These are phyloP conservation scores for Aspergillus hancockii DNA, from an alignment of 495 filamentous ascomycete genomes.

Conservation along the genomic window DNA sequence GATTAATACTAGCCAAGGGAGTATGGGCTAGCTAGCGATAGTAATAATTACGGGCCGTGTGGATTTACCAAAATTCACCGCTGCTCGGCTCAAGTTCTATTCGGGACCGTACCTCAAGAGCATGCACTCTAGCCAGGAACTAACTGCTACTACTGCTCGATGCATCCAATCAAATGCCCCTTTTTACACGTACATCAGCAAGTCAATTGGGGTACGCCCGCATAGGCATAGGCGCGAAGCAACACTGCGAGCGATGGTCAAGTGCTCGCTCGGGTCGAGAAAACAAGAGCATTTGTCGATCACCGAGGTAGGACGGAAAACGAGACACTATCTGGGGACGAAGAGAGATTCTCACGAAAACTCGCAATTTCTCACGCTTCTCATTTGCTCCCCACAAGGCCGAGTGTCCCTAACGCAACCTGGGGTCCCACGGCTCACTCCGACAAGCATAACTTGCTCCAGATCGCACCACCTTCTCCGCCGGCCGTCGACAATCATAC, in stretches of 20 bases:
- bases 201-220: conserved; percentile 11
- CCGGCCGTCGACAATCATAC: conserved; percentile 11
- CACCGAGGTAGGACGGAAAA: conserved; percentile 15
- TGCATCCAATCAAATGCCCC: conserved; percentile 1
- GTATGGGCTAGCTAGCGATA: background rate
- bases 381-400: conserved; percentile 21
- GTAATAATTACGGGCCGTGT: conserved; percentile 5
- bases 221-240: conserved; percentile 2
- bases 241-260: conserved; percentile 5
- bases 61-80: background rate
- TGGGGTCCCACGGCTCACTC: conserved; percentile 12
- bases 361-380: conserved; percentile 16
- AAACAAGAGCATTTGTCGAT: conserved; percentile 11
- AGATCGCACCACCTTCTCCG: conserved; percentile 13
- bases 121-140: conserved; percentile 11
- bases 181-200: conserved; percentile 9
- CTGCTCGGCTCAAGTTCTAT: conserved; percentile 2
- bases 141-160: conserved; percentile 3
- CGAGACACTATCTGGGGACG: conserved; percentile 4
- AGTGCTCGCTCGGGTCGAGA: conserved; percentile 5
- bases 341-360: conserved; percentile 11
- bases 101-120: conserved; percentile 5
- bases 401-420: conserved; percentile 11
- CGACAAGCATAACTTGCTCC: conserved; percentile 15
- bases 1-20: background rate